Base-by-base conservation (phyloP, 139 green algal genomes). In the Micractinium sp. region DNA sequence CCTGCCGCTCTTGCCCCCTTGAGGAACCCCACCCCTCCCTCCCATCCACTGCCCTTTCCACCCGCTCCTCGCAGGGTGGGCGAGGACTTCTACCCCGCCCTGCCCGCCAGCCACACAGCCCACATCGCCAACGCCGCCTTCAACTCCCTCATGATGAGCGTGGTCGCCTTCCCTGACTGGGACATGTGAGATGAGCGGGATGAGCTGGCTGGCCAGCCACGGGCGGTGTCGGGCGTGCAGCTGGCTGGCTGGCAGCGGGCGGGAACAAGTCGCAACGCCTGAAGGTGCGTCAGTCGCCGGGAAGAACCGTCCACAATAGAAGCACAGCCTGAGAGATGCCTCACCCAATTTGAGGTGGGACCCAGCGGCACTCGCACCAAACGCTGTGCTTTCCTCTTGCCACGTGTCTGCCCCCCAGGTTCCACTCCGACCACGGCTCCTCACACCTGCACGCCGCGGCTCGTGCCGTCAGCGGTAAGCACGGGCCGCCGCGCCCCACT, bases 91-190 rank as follows among this genome's bases (percentile, higher is more conserved):
- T 94, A 97, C 85, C 92, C 93, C 0, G 38, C 39, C 0, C 61
- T 85, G 63, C 63, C 63, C 0, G 96, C 97, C 66, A 96, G 91
- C 39, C 94, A 91, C 86, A 95, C 95, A 18, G 94, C 96, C 9
- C 98, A 99, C 95, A 95, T 99, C 79, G 95, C 93, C 61, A 97
- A 94, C 35, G 97, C 94, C 82, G 95, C 96, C 53, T 98, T 93
- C 94, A 97, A 97, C 93, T 92, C 89, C 5, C 31, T 96, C 15
- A 96, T 98, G 87, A 74, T 97, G 88, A 90, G 89, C 20, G 89
- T 82, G 29, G 60, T 95, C 1, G 89, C 90, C 67, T 61, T 90
- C 66, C 90, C 93, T 12, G 93, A 95, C 91, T 95, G 90, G 92
- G 92, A 94, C 87, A 95, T 95, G 93, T 85, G 53, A 71, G 79